Evolutionary conservation across 345 rosid genomes (phyloP), one percentile per base, ranked within the genome.

Genomic region (Aquilaria yunnanensis): DNA sequence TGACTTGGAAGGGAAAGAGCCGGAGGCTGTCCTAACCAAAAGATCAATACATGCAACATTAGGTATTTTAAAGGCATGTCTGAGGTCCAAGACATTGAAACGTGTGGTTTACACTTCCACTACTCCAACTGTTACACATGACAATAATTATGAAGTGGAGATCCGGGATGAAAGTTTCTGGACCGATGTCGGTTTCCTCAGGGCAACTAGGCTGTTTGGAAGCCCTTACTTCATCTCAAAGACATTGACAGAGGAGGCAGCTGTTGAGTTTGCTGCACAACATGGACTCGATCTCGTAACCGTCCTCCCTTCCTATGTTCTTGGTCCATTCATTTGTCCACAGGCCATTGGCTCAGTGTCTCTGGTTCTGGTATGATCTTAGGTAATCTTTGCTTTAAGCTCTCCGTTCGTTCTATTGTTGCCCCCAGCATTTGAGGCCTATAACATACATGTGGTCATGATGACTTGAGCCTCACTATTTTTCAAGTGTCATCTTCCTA

Each of bases 51-150:
- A 74, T 12, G 96, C 87, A 61, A 51, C 80, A 1, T 47, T 74
- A 32, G 87, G 85, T 33, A 82, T 90, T 50, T 37, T 87, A 1
- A 82, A 75, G 47, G 70, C 85, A 4, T 85, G 85, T 75, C 37
- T 76, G 61, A 74, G 78, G 11, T 65, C 83, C 8, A 78, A 74
- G 62, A 83, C 86, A 0, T 88, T 87, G 34, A 82, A 78, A 63
- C 72, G 86, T 7, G 78, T 85, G 1, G 80, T 85, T 4, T 90
- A 82, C 75, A 85, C 92, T 55, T 83, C 92, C 2, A 87, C 90
- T 30, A 52, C 67, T 7, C 9, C 77, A 0, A 56, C 81, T 0
- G 66, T 70, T 23, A 0, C 0, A 14, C 12, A n/a, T 7, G 69
- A 45, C 34, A 50, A 12, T 34, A 66, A 30, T 4, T 31, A 9